phyloP scores from a whole-genome alignment of 2,329 filamentous ascomycete species.

The Hypoxylon sp. region DNA sequence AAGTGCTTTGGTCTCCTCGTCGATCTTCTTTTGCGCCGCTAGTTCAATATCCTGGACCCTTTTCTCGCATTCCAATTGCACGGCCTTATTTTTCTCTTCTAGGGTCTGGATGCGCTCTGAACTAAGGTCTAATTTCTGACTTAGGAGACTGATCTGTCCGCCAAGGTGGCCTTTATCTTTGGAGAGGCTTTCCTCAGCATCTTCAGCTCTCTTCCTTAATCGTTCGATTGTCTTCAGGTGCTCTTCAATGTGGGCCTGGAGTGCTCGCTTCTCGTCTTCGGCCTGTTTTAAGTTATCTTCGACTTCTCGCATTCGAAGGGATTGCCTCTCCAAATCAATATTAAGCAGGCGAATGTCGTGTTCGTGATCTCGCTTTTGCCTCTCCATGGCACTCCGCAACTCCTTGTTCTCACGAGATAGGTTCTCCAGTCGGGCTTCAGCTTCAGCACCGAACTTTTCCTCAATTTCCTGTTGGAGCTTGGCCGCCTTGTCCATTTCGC shows the following conservation, averaged over 20 bases:
- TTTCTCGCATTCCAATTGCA: conserved; percentile 47
- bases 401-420: conserved; percentile 75
- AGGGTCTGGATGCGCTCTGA: conserved; percentile 51
- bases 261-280: conserved; percentile 42
- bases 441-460: conserved; percentile 54
- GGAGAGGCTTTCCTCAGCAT: conserved; percentile 52
- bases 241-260: conserved; percentile 49
- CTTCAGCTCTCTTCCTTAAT: conserved; percentile 51
- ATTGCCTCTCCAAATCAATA: conserved; percentile 68
- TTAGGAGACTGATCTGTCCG: conserved; percentile 52
- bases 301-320: conserved; percentile 65
- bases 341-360: conserved; percentile 58
- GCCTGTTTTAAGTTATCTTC: conserved; percentile 61
- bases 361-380: conserved; percentile 64
- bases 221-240: conserved; percentile 52
- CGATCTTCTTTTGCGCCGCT: conserved; percentile 84
- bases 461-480: conserved; percentile 66
- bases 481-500: conserved; percentile 69
- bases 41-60: conserved; percentile 77
- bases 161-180: conserved; percentile 53
- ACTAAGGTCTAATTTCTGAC: conserved; percentile 50
- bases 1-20: conserved; percentile 70
- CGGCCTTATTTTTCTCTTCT: conserved; percentile 48
- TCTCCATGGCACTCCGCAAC: conserved; percentile 68
- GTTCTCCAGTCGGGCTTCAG: conserved; percentile 50